Evolutionary conservation across 139 green algal species (phyloP), one percentile per base, ranked within the genome.

Genomic region (Zygnema cylindricum): DNA sequence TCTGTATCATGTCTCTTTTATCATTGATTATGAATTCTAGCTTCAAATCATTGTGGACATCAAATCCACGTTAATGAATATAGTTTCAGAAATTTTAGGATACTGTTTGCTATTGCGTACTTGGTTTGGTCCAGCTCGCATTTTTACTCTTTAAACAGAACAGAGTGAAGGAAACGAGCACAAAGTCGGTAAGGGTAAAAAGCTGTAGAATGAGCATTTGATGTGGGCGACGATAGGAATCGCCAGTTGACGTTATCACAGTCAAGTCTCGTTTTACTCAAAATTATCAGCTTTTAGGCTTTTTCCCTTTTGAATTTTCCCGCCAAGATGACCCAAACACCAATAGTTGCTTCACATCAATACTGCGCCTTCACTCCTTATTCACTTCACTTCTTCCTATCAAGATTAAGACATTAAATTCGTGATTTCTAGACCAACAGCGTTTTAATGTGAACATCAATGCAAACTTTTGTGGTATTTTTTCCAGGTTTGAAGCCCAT

Each of bases 401-500:
- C 57, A 73, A 73, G n/a, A n/a, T n/a, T n/a, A n/a, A n/a, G n/a
- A n/a, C n/a, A n/a, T n/a, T n/a, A n/a, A n/a, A n/a, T n/a, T n/a
- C n/a, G n/a, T n/a, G n/a, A n/a, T n/a, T n/a, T n/a, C n/a, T n/a
- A n/a, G n/a, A n/a, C n/a, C n/a, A n/a, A n/a, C n/a, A n/a, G n/a
- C n/a, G n/a, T n/a, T n/a, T n/a, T n/a, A 73, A 30, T 30, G 57
- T 25, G 57, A 73, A 25, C 30, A 35, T 25, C 57, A 35, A 25
- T 73, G 25, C 30, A 35, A 30, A 25, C 25, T 73, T 25, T 30
- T 30, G 57, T 25, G 57, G 57, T 25, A 30, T 25, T 25, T 25
- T n/a, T 23, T 1, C 1, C 81, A 88, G 83, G 81, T 92, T 92
- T 55, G 88, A 92, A 92, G 96, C 96, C 35, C 97, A 99, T 85